Evolutionary conservation across 2,329 filamentous ascomycete genomes (phyloP).

Genomic region (Hypoxylon sp.): DNA sequence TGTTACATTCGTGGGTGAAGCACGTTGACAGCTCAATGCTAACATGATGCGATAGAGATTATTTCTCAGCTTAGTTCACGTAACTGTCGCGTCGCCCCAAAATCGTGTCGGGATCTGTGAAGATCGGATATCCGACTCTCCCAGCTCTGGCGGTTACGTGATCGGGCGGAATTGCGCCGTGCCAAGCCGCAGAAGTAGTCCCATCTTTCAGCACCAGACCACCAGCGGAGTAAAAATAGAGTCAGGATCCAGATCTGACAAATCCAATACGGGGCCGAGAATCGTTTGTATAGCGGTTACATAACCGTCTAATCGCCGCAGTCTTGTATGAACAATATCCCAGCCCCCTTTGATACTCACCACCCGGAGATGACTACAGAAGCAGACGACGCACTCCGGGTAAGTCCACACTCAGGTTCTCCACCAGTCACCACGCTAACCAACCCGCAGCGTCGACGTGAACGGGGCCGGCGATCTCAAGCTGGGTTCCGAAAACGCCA

Average conservation of each 20-base stretch:
- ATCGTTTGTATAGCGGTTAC: conserved; percentile 13
- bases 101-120: conserved; percentile 3
- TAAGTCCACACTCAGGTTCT: conserved; percentile 19
- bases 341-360: background rate
- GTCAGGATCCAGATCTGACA: conserved; percentile 5
- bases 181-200: conserved; percentile 24
- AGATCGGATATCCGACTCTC: conserved; percentile 2
- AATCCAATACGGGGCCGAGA: background rate
- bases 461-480: conserved; percentile 41
- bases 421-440: conserved; percentile 11
- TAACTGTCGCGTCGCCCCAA: conserved; percentile 8
- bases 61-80: conserved; percentile 11
- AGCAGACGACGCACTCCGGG: conserved; percentile 33
- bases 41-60: conserved; percentile 1
- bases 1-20: background rate
- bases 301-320: conserved; percentile 10
- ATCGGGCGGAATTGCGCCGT: conserved; percentile 39
- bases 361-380: conserved; percentile 11
- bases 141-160: conserved; percentile 37
- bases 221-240: background rate
- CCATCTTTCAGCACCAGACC: background rate
- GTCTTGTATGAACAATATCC: conserved; percentile 6
- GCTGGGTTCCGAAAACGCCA: conserved; percentile 42
- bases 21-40: background rate
- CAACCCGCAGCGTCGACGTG: conserved; percentile 36